These are phyloP conservation scores for Kappamyces sp. DNA, from an alignment of 192 early-diverging fungal genomes.

Conservation along the genomic window DNA sequence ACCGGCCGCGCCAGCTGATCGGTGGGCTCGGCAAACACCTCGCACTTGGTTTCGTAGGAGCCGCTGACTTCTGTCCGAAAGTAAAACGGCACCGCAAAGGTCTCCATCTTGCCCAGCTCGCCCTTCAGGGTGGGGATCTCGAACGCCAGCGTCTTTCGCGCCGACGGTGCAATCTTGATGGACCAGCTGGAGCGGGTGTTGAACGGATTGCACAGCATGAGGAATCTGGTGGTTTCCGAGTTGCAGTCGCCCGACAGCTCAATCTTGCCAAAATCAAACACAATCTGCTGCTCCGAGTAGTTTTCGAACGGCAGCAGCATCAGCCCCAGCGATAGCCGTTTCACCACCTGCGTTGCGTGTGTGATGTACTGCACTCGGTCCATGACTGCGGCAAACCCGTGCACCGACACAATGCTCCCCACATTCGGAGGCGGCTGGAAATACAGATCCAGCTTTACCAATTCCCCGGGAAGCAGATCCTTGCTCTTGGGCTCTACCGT, in stretches of 20 bases:
- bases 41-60: constrained; percentile 41
- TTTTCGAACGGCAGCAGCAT: constrained; percentile 36
- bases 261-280: constrained; percentile 49
- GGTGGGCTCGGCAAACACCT: constrained; percentile 40
- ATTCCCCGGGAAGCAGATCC: constrained; percentile 28
- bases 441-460: constrained; percentile 39
- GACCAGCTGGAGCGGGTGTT: constrained; percentile 40
- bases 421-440: constrained; percentile 41
- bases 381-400: constrained; percentile 43
- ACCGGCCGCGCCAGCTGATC: constrained; percentile 39
- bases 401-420: constrained; percentile 28
- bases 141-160: constrained; percentile 38
- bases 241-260: constrained; percentile 34
- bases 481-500: constrained; percentile 42
- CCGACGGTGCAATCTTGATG: constrained; percentile 35
- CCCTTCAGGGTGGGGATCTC: constrained; percentile 40
- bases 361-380: constrained; percentile 38
- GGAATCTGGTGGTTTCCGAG: constrained; percentile 32
- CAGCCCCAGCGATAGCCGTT: constrained; percentile 35
- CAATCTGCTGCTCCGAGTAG: constrained; percentile 29
- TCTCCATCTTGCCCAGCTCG: constrained; percentile 40
- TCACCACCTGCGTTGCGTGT: constrained; percentile 37
- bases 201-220: constrained; percentile 45
- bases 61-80: constrained; percentile 43
- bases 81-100: constrained; percentile 40